Conservation (phyloP, 2,329 filamentous ascomycete species). For the Epichloe brachyelytri region DNA sequence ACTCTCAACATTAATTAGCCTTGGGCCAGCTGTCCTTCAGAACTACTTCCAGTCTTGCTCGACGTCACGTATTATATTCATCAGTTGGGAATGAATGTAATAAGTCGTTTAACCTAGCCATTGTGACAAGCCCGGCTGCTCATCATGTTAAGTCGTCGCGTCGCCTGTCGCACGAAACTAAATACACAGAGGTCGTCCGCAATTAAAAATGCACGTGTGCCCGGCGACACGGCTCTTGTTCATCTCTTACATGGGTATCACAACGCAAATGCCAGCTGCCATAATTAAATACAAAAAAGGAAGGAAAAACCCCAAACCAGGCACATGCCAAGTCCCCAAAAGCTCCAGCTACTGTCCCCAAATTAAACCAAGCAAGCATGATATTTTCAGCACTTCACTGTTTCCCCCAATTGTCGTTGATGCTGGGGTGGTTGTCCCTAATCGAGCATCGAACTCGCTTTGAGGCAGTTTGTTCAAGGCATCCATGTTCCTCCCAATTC, state of each 20-base stretch:
- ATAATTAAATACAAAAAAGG: neutral
- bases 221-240: neutral
- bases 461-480: slow-evolving; percentile 14
- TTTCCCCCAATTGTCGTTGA: neutral
- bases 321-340: neutral
- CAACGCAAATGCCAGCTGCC: neutral
- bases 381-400: neutral
- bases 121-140: too few relatives aligned
- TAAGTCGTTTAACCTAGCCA: too few relatives aligned
- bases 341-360: neutral
- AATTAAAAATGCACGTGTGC: neutral
- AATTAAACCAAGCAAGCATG: neutral
- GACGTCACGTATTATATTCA: too few relatives aligned
- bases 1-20: neutral
- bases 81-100: too few relatives aligned
- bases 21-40: neutral
- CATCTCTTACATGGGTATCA: slow-evolving; percentile 3
- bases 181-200: neutral
- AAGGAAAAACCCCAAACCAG: neutral
- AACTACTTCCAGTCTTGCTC: neutral
- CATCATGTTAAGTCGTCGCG: neutral
- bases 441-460: slow-evolving; percentile 11
- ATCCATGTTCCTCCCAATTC: slow-evolving; percentile 15
- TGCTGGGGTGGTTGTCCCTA: neutral
- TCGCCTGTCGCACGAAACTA: neutral